A percentile compares a stretch with the other conserved stretches of the same genome.
Evolutionary conservation across 73 alveolate species (phyloP).

Genomic region (Tetrahymena thermophila): DNA sequence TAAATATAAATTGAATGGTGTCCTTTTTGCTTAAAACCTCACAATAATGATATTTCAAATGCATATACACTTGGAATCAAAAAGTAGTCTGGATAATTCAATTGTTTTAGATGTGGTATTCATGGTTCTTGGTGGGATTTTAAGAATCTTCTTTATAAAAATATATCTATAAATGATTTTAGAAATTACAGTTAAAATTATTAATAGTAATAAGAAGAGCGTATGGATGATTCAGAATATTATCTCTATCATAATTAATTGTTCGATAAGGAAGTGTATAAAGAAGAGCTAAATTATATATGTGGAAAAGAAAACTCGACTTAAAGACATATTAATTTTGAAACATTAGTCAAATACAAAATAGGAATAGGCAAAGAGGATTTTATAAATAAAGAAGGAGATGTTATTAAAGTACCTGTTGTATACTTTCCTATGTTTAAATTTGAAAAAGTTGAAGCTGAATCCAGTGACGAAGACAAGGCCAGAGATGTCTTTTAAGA

Average conservation of each 20-base stretch:
- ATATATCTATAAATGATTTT: conserved; percentile 13
- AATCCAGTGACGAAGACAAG: conserved; percentile 22
- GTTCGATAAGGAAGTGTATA: conserved; percentile 3
- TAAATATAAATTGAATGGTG: conserved; percentile 48
- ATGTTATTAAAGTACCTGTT: conserved; percentile 29
- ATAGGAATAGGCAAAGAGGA: conserved; percentile 61
- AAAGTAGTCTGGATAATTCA: conserved; percentile 51
- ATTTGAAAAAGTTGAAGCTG: conserved; percentile 8
- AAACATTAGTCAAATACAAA: conserved; percentile 46
- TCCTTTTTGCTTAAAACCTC: conserved; percentile 78
- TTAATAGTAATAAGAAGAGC: background rate
- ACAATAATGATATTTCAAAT: conserved; percentile 54
- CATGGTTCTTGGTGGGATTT: conserved; percentile 81
- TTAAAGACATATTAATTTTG: conserved; percentile 46
- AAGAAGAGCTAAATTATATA: conserved; percentile 7
- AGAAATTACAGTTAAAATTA: conserved; percentile 4
- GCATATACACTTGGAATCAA: conserved; percentile 52
- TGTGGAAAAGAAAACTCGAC: conserved; percentile 18
- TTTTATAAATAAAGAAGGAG: conserved; percentile 45
- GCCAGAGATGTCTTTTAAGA: background rate
- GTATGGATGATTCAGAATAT: conserved; percentile 7
- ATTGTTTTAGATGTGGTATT: conserved; percentile 78
- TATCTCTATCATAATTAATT: conserved; percentile 11
- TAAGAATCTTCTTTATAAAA: conserved; percentile 44
- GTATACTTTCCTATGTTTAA: conserved; percentile 53